A percentile compares a stretch with the other conserved stretches of the same genome.
These are phyloP conservation scores for Eustoma russellianum DNA, from an alignment of 257 asterid species.

Conservation along the genomic window DNA sequence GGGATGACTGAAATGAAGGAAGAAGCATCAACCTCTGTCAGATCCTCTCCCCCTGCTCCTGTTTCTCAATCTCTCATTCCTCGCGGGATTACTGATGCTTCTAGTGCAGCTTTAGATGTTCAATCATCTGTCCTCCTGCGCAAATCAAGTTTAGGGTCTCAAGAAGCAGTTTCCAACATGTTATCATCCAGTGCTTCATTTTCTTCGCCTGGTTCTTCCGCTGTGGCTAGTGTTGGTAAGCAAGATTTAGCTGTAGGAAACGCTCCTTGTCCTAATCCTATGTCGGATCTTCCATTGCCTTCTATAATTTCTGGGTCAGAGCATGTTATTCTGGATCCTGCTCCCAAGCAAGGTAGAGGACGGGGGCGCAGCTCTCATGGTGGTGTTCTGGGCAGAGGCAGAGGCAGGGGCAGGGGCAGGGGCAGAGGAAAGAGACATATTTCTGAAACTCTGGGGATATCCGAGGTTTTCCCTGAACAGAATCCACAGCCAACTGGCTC, in stretches of 20 bases:
- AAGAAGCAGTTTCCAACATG: constrained; percentile 16
- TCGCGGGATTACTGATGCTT: constrained; percentile 13
- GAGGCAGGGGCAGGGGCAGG: constrained; percentile 27
- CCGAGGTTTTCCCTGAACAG: constrained; percentile 37
- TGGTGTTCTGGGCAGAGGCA: constrained; percentile 31
- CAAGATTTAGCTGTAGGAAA: constrained; percentile 26
- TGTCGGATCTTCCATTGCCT: constrained; percentile 22
- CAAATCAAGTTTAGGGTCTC: constrained; percentile 20
- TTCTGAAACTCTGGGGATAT: constrained; percentile 24
- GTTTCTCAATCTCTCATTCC: constrained; percentile 8
- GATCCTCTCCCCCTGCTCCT: constrained; percentile 17
- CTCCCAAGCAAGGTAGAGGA: constrained; percentile 47
- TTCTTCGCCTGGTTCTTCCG: constrained; percentile 21
- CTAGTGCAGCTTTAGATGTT: constrained; percentile 17
- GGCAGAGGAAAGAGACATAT: constrained; percentile 71
- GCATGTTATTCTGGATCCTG: constrained; percentile 28
- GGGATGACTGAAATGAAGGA: constrained; percentile 10
- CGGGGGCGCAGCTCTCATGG: constrained; percentile 49
- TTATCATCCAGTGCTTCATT: constrained; percentile 9
- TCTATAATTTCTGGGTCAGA: constrained; percentile 26
- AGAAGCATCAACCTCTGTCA: constrained; percentile 11
- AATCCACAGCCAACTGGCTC: constrained; percentile 11
- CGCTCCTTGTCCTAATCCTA: constrained; percentile 27
- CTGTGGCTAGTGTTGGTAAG: constrained; percentile 22
- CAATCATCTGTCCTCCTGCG: constrained; percentile 9